These are phyloP conservation scores for Leccinum longicurvipes DNA, from an alignment of 768 basidiomycete genomes.

Conservation along the genomic window DNA sequence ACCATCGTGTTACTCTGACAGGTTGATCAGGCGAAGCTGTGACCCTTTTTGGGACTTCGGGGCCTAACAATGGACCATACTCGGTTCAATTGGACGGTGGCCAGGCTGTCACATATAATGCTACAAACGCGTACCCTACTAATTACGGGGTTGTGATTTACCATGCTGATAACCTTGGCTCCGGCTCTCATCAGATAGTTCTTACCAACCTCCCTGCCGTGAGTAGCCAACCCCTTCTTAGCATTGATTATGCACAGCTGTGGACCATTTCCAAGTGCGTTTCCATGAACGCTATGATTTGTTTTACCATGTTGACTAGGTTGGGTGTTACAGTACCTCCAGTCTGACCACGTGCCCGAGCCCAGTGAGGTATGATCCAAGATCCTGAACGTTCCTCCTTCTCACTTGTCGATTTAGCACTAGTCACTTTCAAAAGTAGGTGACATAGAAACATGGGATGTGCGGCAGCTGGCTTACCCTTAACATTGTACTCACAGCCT, in stretches of 20 bases:
- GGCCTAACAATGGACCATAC: conserved; percentile 35
- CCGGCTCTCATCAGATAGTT: conserved; percentile 35
- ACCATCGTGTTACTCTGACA: not conserved
- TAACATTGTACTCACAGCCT: conserved; percentile 8
- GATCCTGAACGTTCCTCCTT: not conserved
- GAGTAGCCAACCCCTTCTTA: conserved; percentile 17
- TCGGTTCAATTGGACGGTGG: conserved; percentile 37
- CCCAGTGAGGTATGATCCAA: conserved; percentile 2
- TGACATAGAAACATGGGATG: not conserved
- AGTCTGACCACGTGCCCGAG: not conserved
- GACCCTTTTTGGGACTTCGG: conserved; percentile 43
- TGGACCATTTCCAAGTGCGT: conserved; percentile 20
- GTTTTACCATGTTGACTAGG: not conserved
- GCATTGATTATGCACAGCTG: conserved; percentile 34
- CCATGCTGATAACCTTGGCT: conserved; percentile 37
- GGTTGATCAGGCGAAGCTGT: conserved; percentile 38
- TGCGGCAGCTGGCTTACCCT: not conserved
- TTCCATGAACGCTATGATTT: not conserved
- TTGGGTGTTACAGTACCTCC: not conserved
- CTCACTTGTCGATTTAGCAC: not conserved
- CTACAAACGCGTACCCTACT: conserved; percentile 14
- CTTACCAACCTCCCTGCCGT: conserved; percentile 31
- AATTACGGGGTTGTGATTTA: conserved; percentile 32
- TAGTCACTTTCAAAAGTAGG: conserved; percentile 12
- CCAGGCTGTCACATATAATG: conserved; percentile 16